Conservation (phyloP, 495 filamentous ascomycete species). For the Penicillium salamii region DNA sequence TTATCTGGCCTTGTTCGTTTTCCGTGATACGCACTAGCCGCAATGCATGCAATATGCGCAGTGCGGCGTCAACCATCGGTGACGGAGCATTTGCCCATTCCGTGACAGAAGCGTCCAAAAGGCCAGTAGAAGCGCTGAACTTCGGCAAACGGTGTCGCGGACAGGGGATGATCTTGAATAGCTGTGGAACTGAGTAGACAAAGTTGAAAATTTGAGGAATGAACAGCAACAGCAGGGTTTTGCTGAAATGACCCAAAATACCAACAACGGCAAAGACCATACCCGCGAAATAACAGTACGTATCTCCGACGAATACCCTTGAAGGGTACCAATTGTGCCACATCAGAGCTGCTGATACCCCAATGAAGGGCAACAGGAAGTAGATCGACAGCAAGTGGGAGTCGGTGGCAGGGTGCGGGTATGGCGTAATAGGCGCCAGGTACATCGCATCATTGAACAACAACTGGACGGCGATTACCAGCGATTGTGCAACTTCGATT, state of each 20-base stretch:
- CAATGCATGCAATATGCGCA: constrained; percentile 64
- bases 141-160: constrained; percentile 86
- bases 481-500: constrained; percentile 90
- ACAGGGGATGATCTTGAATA: constrained; percentile 86
- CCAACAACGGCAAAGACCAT: constrained; percentile 98
- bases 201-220: constrained; percentile 97
- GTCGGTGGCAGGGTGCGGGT: constrained; percentile 90
- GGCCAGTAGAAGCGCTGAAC: constrained; percentile 78
- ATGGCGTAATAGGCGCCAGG: constrained; percentile 57
- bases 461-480: constrained; percentile 83
- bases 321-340: constrained; percentile 96
- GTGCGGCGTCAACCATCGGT: constrained; percentile 50
- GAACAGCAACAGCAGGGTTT: constrained; percentile 87
- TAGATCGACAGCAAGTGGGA: constrained; percentile 94
- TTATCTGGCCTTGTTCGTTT: constrained; percentile 65
- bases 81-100: constrained; percentile 72
- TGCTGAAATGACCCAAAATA: constrained; percentile 96
- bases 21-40: constrained; percentile 61
- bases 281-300: constrained; percentile 98
- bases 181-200: constrained; percentile 84
- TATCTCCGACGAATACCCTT: constrained; percentile 94
- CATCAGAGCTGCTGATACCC: constrained; percentile 82
- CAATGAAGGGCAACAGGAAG: constrained; percentile 89
- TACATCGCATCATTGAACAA: constrained; percentile 86
- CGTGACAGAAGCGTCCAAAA: constrained; percentile 81